phyloP scores from a whole-genome alignment of 805 yeast genomes.

The Starmera pachycereana region DNA sequence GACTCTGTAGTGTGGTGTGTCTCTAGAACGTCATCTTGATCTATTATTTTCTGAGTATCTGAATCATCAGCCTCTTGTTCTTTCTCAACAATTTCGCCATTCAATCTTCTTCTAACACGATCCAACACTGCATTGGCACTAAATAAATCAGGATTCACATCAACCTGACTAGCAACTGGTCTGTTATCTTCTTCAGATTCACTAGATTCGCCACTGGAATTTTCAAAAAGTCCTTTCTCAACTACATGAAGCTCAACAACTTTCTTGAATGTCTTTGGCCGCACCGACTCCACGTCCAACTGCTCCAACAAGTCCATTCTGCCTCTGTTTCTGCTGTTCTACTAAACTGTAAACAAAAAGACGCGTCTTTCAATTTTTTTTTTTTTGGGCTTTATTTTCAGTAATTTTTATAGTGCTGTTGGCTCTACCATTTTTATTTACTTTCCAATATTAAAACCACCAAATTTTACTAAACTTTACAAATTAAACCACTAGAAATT shows the following conservation, averaged over 20 bases:
- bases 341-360: no score
- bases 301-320: slow-evolving; percentile 15
- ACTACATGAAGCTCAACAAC: slow-evolving; percentile 3
- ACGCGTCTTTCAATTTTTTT: no score
- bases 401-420: no score
- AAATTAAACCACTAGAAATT: no score
- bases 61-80: neutral
- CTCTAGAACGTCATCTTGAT: neutral
- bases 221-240: neutral
- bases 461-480: no score
- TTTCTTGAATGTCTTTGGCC: slow-evolving; percentile 13
- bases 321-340: no score
- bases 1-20: neutral
- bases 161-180: neutral
- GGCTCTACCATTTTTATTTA: no score
- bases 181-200: neutral
- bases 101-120: slow-evolving; percentile 3
- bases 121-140: neutral
- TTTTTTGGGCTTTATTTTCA: no score
- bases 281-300: slow-evolving; percentile 9
- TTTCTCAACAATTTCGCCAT: slow-evolving; percentile 1
- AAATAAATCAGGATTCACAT: neutral
- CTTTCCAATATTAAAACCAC: no score
- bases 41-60: neutral
- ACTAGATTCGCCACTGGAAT: neutral